phyloP scores from a whole-genome alignment of 2,329 filamentous ascomycete species.

The Botrytis paeoniae region DNA sequence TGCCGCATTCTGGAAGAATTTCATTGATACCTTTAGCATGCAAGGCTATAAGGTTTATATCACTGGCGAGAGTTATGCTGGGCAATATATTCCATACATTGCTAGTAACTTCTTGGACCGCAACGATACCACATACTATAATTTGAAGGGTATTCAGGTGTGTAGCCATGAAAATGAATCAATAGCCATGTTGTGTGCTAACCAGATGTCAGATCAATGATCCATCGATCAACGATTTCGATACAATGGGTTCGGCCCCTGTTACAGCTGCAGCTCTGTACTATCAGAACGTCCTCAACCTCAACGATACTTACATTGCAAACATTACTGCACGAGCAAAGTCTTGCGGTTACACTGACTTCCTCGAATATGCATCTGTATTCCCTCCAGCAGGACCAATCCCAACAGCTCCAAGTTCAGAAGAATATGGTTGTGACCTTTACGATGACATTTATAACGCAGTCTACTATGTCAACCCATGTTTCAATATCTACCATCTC shows the following conservation, averaged over 20 bases:
- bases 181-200: neutral
- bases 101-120: conserved; percentile 48
- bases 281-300: conserved; percentile 49
- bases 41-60: conserved; percentile 60
- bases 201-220: conserved; percentile 50
- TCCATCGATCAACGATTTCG: conserved; percentile 47
- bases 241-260: conserved; percentile 31
- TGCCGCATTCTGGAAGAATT: conserved; percentile 62
- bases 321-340: conserved; percentile 46
- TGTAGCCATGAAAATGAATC: neutral
- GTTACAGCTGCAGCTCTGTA: conserved; percentile 50
- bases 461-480: conserved; percentile 51
- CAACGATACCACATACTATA: conserved; percentile 55
- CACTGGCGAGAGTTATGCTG: conserved; percentile 61
- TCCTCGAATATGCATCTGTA: conserved; percentile 47
- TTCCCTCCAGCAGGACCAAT: conserved; percentile 57
- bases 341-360: conserved; percentile 52
- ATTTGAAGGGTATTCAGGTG: conserved; percentile 53
- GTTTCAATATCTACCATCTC: conserved; percentile 63
- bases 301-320: conserved; percentile 50
- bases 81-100: conserved; percentile 46
- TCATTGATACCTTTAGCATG: conserved; percentile 55
- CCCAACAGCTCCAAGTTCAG: conserved; percentile 39
- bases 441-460: conserved; percentile 47
- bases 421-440: conserved; percentile 28